Base-by-base conservation (phyloP, 495 filamentous ascomycete species). In the Hyaloscypha variabilis region DNA sequence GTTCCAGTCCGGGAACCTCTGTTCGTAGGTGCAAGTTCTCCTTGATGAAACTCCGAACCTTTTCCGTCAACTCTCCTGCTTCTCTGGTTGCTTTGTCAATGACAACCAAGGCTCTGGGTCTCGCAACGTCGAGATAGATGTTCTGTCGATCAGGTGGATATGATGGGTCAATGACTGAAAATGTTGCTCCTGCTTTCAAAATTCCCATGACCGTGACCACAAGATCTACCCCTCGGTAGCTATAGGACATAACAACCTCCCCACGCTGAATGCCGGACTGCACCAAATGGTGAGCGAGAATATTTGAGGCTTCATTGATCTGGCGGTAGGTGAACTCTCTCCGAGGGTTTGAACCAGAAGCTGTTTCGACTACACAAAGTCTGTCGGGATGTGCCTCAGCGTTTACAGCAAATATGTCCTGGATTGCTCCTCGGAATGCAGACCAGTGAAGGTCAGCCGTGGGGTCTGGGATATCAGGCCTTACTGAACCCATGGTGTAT, bases 231-330 rank as follows among this genome's bases (percentile, higher is more conserved):
- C 85, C 85, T 5, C 94, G 86, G 74, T 97, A 85, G 30, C 92
- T 91, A 75, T 89, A 98, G 58, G 94, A 88, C 93, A 97, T 97
- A 61, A 96, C 91, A 26, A 97, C 93, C 58, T 98, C 94, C 14
- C 92, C 94, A 62, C 87, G 81, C 46, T 89, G 81, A 59, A 93
- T 80, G 28, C 94, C 94, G 62, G 85, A 81, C 31, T 86, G 77
- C 50, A 92, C 82, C 29, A 97, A 79, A 71, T 95, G 83, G 76
- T 94, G 90, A 10, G 90, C 90, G 5, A 98, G 78, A 13, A 86
- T 82, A 71, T 96, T 96, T 13, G 91, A 90, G 1, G 90, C 90
- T 76, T 96, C 88, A 73, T 93, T 86, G 66, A 99, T 97, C 71
- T 97, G 92, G 63, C 78, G 77, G 76, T 99, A 99, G 3, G 90